phyloP scores from a whole-genome alignment of 73 alveolate genomes.

The Tetrahymena borealis region DNA sequence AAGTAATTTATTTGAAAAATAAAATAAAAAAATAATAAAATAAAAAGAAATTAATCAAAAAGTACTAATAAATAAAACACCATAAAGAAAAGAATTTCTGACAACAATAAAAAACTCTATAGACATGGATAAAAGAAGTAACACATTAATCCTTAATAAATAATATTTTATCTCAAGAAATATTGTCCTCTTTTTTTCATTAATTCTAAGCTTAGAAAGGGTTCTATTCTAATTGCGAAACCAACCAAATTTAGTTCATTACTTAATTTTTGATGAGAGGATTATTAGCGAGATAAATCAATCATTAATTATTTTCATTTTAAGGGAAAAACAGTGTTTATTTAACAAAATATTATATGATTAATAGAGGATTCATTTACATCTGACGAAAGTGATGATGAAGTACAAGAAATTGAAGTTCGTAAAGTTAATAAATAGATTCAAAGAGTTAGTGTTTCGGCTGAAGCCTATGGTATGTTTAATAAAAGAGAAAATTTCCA shows the following conservation, averaged over 20 bases:
- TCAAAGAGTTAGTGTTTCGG: slow-evolving; percentile 55
- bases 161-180: background rate
- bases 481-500: slow-evolving; percentile 56
- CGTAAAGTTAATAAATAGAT: slow-evolving; percentile 11
- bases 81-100: background rate
- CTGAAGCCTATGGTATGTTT: slow-evolving; percentile 65
- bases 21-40: background rate
- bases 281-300: no score
- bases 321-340: background rate
- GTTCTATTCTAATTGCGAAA: no score
- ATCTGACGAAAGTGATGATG: slow-evolving; percentile 33
- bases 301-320: background rate
- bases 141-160: background rate
- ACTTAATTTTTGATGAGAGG: no score
- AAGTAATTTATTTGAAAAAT: background rate
- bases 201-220: background rate
- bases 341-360: background rate
- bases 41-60: background rate
- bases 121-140: background rate
- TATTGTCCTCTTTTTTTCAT: background rate
- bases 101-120: background rate
- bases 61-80: background rate
- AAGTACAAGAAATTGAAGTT: slow-evolving; percentile 6
- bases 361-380: background rate
- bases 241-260: no score